phyloP scores from a whole-genome alignment of 106 monocot species.

The Xerophyta viscosa region DNA sequence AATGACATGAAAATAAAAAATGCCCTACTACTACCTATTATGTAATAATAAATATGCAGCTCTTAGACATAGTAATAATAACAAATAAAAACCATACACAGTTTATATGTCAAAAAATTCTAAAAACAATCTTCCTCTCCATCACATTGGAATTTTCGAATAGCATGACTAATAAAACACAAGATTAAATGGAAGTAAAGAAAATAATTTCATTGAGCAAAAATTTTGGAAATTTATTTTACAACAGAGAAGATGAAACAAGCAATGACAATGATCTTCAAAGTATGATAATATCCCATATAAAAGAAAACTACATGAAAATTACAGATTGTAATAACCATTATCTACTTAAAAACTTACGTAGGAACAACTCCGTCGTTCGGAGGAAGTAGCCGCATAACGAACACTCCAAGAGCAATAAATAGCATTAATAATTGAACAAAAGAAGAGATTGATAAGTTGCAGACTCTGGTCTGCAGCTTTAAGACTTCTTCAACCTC shows the following conservation, averaged over 20 bases:
- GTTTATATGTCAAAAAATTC: too few species aligned
- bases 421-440: constrained; percentile 38
- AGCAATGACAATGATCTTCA: neutral
- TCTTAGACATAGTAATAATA: too few species aligned
- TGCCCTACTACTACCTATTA: too few species aligned
- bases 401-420: constrained; percentile 28
- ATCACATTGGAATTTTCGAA: neutral
- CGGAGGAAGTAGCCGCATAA: constrained; percentile 26
- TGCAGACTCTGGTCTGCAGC: constrained; percentile 25
- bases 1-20: too few species aligned
- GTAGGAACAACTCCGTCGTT: constrained; percentile 49
- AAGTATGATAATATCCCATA: constrained; percentile 1
- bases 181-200: too few species aligned
- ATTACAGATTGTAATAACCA: neutral
- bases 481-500: constrained; percentile 26
- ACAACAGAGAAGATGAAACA: too few species aligned
- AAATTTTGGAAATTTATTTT: too few species aligned
- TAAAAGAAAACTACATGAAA: constrained; percentile 6
- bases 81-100: too few species aligned
- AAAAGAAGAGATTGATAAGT: constrained; percentile 33
- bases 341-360: constrained; percentile 14
- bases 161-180: neutral
- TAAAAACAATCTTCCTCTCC: too few species aligned
- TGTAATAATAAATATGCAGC: too few species aligned
- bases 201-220: too few species aligned